Conservation (phyloP, 345 rosid genomes). For the Heritiera fomes region DNA sequence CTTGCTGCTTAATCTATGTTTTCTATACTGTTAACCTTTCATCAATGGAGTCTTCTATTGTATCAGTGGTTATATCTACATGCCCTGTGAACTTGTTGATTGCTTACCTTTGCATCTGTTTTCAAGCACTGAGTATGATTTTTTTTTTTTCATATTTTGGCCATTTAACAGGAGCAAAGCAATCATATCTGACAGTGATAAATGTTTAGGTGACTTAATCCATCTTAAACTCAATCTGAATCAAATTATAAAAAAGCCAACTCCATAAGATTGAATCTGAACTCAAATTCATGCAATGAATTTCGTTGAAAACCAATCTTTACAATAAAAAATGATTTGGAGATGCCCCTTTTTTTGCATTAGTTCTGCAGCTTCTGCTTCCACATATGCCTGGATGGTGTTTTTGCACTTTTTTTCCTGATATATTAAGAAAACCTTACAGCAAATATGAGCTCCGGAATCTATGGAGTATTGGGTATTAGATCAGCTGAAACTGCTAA, state of each 20-base stretch:
- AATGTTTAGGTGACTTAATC: too few species aligned
- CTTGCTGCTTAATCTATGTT: not conserved
- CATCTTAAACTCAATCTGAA: too few species aligned
- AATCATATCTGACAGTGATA: not conserved
- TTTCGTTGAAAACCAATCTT: too few species aligned
- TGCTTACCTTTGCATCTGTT: not conserved
- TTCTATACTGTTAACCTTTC: not conserved
- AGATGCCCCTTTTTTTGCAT: too few species aligned
- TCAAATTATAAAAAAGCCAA: too few species aligned
- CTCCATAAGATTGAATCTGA: too few species aligned
- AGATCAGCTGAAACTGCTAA: not conserved
- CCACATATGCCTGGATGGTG: not conserved
- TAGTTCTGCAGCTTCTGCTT: not conserved
- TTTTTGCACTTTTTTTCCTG: not conserved
- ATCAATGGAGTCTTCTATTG: conserved; percentile 4
- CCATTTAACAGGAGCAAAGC: not conserved
- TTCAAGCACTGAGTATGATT: not conserved
- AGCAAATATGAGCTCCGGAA: not conserved
- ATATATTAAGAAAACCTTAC: not conserved
- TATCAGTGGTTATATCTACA: not conserved
- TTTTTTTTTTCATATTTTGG: not conserved
- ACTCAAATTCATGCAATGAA: too few species aligned
- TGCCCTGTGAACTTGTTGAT: not conserved
- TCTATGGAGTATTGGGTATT: not conserved
- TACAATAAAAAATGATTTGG: too few species aligned